These are phyloP conservation scores for Suhomyces xylopsoci DNA, from an alignment of 805 yeast genomes.

Conservation along the genomic window DNA sequence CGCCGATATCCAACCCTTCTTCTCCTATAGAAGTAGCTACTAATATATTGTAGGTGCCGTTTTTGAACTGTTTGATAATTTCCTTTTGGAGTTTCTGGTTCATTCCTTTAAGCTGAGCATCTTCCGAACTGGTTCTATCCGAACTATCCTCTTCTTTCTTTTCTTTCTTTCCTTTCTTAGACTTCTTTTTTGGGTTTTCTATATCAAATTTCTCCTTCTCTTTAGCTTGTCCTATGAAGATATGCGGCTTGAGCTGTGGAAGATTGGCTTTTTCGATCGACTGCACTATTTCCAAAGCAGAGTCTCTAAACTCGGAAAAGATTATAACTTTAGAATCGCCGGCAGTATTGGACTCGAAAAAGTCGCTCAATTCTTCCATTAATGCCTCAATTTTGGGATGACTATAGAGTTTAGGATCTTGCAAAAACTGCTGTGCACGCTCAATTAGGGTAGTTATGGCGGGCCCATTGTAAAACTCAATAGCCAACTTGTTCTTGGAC, in stretches of 20 bases:
- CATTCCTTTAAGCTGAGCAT: conserved; percentile 83
- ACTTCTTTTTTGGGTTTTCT: conserved; percentile 42
- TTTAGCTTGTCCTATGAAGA: conserved; percentile 89
- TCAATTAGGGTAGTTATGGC: conserved; percentile 44
- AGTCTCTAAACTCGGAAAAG: conserved; percentile 84
- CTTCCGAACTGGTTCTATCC: conserved; percentile 66
- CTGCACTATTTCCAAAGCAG: conserved; percentile 83
- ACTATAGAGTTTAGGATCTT: conserved; percentile 40
- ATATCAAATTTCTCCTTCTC: conserved; percentile 71
- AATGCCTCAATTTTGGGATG: conserved; percentile 73
- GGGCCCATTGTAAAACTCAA: conserved; percentile 56
- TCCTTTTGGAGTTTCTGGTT: conserved; percentile 83
- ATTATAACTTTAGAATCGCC: conserved; percentile 72
- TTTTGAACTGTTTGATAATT: conserved; percentile 67
- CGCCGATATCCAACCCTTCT: conserved; percentile 98
- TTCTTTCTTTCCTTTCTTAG: conserved; percentile 33
- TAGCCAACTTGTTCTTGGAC: conserved; percentile 60
- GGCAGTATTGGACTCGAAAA: conserved; percentile 42
- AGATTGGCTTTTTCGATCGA: conserved; percentile 43
- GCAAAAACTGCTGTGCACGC: conserved; percentile 43
- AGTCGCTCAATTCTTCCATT: conserved; percentile 53
- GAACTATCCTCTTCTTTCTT: conserved; percentile 15
- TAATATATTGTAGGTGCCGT: conserved; percentile 70
- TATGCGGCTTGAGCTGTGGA: conserved; percentile 54
- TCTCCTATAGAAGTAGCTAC: conserved; percentile 98